Evolutionary conservation across 2,329 filamentous ascomycete genomes (phyloP).

Genomic region (Neonectria sp.): DNA sequence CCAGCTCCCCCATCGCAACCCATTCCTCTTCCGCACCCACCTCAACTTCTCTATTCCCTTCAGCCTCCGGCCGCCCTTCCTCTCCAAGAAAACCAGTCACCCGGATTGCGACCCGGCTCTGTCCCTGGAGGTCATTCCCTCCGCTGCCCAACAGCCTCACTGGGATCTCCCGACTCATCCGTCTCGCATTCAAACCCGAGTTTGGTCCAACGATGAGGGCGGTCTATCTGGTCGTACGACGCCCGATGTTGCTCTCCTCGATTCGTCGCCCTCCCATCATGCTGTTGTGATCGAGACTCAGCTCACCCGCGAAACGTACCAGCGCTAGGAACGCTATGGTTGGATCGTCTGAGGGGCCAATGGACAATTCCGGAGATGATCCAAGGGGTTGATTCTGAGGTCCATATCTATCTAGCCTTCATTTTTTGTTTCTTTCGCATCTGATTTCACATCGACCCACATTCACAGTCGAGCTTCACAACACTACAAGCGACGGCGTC

Average conservation of each 20-base stretch:
- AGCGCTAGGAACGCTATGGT: constrained; percentile 41
- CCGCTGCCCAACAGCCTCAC: constrained; percentile 23
- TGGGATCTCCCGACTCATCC: constrained; percentile 32
- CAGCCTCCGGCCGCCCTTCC: constrained; percentile 38
- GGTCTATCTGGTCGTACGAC: constrained; percentile 14
- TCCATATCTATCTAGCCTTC: neutral
- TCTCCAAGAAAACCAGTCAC: constrained; percentile 25
- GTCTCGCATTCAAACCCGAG: constrained; percentile 43
- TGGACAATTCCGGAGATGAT: neutral
- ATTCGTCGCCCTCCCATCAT: constrained; percentile 31
- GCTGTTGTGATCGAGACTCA: constrained; percentile 46
- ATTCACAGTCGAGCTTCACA: constrained; percentile 15
- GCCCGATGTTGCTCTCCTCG: constrained; percentile 21
- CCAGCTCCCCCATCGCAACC: constrained; percentile 46
- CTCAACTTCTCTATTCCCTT: constrained; percentile 47
- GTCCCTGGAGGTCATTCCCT: constrained; percentile 35
- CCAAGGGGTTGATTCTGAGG: neutral
- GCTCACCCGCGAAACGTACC: constrained; percentile 44
- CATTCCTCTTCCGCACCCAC: constrained; percentile 54
- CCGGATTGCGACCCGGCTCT: constrained; percentile 17
- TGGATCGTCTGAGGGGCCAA: constrained; percentile 28
- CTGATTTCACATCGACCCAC: constrained; percentile 7
- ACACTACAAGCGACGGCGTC: constrained; percentile 41
- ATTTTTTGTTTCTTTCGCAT: constrained; percentile 10
- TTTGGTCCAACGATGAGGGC: constrained; percentile 48